Evolutionary conservation across 139 green algal species (phyloP).

Genomic region (Chlorella sp.): DNA sequence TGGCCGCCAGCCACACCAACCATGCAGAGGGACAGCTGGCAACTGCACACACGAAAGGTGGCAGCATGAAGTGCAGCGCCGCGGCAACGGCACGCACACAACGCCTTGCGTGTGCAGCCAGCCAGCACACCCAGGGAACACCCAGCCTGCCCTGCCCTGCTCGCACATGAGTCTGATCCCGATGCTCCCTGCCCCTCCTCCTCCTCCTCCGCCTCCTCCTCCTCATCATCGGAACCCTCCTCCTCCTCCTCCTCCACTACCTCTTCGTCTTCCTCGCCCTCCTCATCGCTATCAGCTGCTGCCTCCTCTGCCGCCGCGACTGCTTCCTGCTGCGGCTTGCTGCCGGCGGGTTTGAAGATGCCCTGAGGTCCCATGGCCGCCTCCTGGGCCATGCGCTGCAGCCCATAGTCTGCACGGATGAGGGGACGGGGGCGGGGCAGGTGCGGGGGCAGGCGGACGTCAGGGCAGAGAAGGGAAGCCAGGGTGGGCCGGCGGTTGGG

Average conservation of each 20-base stretch:
- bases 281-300: neutral
- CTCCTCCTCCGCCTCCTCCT: constrained; percentile 5
- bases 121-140: neutral
- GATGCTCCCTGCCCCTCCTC: constrained; percentile 33
- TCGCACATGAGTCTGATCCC: constrained; percentile 26
- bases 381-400: constrained; percentile 92
- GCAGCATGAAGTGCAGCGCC: neutral
- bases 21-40: neutral
- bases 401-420: constrained; percentile 79
- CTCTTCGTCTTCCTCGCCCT: constrained; percentile 41
- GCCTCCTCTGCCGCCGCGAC: neutral
- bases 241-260: constrained; percentile 39
- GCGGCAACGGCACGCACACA: neutral
- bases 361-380: constrained; percentile 72
- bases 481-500: too few relatives aligned
- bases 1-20: neutral
- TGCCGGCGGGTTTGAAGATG: constrained; percentile 22
- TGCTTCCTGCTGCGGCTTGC: neutral
- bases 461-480: too few relatives aligned
- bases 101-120: neutral
- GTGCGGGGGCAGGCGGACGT: neutral
- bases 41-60: neutral
- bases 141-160: neutral
- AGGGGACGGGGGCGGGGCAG: too few relatives aligned
- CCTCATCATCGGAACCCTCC: neutral